A percentile compares a stretch with the other conserved stretches of the same genome.
These are phyloP conservation scores for Talaromyces sp. DNA, from an alignment of 2,329 filamentous ascomycete species.

Conservation along the genomic window DNA sequence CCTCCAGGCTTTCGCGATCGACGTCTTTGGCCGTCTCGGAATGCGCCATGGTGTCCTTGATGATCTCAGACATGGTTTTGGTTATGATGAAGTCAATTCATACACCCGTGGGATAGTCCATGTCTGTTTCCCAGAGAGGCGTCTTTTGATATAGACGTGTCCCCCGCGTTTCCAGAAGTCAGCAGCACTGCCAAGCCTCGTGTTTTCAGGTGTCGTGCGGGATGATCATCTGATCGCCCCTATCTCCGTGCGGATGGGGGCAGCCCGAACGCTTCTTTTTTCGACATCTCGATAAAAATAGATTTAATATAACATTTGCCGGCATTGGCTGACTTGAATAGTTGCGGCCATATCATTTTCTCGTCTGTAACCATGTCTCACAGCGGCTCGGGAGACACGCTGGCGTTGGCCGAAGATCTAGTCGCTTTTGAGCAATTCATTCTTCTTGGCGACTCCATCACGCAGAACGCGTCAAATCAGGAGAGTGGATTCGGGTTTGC, in stretches of 20 bases:
- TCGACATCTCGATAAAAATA: background rate
- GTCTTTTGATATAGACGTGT: background rate
- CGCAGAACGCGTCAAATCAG: slow-evolving; percentile 61
- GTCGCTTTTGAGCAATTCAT: slow-evolving; percentile 65
- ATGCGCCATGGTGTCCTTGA: background rate
- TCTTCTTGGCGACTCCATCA: slow-evolving; percentile 85
- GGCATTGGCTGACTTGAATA: background rate
- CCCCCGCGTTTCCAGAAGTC: background rate
- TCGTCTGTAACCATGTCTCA: background rate
- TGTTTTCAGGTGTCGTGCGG: background rate
- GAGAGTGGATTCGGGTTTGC: slow-evolving; percentile 70
- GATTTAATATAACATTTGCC: background rate
- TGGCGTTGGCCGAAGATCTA: background rate
- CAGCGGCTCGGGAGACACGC: background rate
- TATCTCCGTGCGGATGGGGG: background rate
- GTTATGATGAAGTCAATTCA: background rate
- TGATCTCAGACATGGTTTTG: background rate
- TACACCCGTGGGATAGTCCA: background rate
- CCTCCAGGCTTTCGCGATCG: background rate
- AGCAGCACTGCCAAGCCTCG: background rate
- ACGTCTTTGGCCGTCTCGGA: background rate
- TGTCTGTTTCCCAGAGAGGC: background rate
- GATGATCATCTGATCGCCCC: background rate
- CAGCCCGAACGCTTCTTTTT: background rate
- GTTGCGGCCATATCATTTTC: background rate